Conservation (phyloP, 2,329 filamentous ascomycete genomes). For the Aspergillus sp. region DNA sequence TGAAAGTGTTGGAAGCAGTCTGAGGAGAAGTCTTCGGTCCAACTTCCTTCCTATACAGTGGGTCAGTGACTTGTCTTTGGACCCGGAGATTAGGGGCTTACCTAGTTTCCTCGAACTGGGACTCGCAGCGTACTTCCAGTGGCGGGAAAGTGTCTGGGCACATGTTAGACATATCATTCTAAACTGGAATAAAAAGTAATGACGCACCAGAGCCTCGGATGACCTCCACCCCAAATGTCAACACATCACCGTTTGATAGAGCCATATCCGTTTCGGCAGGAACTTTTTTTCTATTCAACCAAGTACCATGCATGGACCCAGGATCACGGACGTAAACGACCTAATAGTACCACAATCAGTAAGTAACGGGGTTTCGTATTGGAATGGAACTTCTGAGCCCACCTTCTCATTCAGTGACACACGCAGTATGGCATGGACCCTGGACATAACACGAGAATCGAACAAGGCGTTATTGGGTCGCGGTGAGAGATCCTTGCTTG, state of each 20-base stretch:
- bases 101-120: constrained; percentile 29
- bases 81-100: constrained; percentile 9
- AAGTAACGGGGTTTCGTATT: background rate
- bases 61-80: constrained; percentile 11
- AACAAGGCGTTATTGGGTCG: constrained; percentile 44
- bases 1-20: constrained; percentile 38
- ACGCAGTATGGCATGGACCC: constrained; percentile 43
- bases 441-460: constrained; percentile 49
- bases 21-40: constrained; percentile 7
- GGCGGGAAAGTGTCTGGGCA: constrained; percentile 32
- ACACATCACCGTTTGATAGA: constrained; percentile 37
- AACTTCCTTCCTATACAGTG: constrained; percentile 7
- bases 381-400: background rate
- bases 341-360: constrained; percentile 20
- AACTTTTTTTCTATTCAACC: constrained; percentile 51
- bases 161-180: background rate
- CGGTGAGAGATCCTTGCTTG: constrained; percentile 36
- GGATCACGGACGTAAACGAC: constrained; percentile 54
- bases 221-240: constrained; percentile 52
- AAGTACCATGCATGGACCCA: constrained; percentile 64
- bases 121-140: constrained; percentile 30
- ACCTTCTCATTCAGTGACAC: constrained; percentile 31
- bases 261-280: constrained; percentile 36
- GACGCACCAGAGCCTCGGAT: constrained; percentile 46
- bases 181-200: background rate